Evolutionary conservation across 208 protist species (phyloP), one percentile per base, ranked within the genome.

Genomic region (Leishmania gerbilli): DNA sequence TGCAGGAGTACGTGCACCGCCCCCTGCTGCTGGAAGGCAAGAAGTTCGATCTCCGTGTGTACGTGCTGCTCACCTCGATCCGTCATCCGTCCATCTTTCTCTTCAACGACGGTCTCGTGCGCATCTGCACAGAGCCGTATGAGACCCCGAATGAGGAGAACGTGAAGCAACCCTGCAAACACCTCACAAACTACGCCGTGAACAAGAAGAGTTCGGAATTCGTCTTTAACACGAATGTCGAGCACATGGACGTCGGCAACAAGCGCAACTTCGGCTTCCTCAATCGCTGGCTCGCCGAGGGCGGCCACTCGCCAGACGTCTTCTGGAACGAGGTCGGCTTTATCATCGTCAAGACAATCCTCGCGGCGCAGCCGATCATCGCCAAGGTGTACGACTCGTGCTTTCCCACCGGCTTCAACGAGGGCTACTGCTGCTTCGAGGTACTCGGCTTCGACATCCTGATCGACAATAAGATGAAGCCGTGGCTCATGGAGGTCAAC

Each of bases 121-220:
- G 98, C n/a, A 89, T 99, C 71, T 98, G 96, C 88, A 96, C 98
- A 24, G 94, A 98, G 74, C 45, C 79, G 62, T 99, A 99, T 84
- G 90, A 96, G 71, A 84, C 89, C 77, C 95, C 95, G 19, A 96
- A 68, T 13, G 90, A 94, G 53, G 74, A 75, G 17, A 99, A 99
- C 87, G 77, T 91, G 68, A 88, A 92, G 68, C 96, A 98, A 79
- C 79, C 84, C 74, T 99, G 91, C 88, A 98, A 98, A 90, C 99
- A 99, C 86, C 88, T 99, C 74, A 99, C 99, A 56, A 99, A 99
- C 93, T 99, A 99, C 89, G 95, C 98, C 45, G 91, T 99, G 40
- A 99, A 99, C 88, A 99, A 99, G 85, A 88, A 94, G 62, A 97
- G 82, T 83, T 84, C 92, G 45, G 85, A 98, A 31, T 99, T 98